A percentile compares a stretch with the other conserved stretches of the same genome.
phyloP scores from a whole-genome alignment of 345 rosid genomes.

The Pugionium cornutum region DNA sequence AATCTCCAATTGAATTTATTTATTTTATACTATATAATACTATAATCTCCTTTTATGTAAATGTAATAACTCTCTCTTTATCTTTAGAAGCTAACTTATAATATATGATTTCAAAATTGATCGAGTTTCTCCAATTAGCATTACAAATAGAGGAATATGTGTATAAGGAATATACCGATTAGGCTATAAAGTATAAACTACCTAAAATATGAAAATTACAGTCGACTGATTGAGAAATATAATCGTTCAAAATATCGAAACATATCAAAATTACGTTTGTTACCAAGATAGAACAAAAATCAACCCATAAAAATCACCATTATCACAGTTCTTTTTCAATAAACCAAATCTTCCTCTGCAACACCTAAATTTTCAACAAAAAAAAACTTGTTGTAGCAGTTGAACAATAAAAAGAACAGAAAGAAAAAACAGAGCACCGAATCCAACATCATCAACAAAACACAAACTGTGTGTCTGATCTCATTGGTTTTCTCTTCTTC shows the following conservation, averaged over 20 bases:
- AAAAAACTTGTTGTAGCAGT: slow-evolving; percentile 52
- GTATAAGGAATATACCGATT: neutral
- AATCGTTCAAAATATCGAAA: neutral
- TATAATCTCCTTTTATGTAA: neutral
- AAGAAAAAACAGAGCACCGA: slow-evolving; percentile 42
- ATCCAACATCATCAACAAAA: slow-evolving; percentile 42
- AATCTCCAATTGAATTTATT: no score
- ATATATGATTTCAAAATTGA: neutral
- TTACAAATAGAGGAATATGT: slow-evolving; percentile 20
- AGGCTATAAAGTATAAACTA: slow-evolving; percentile 7
- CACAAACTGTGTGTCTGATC: slow-evolving; percentile 35
- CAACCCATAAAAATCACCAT: slow-evolving; percentile 7
- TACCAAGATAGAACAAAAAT: neutral
- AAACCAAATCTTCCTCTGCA: slow-evolving; percentile 26
- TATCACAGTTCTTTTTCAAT: neutral
- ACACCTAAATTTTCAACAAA: neutral
- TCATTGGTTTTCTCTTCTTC: slow-evolving; percentile 21
- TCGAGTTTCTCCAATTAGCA: slow-evolving; percentile 8
- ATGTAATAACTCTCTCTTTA: neutral
- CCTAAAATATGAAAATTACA: slow-evolving; percentile 20
- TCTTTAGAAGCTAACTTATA: slow-evolving; percentile 18
- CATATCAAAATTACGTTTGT: neutral
- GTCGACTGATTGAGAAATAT: slow-evolving; percentile 22
- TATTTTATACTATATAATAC: no score
- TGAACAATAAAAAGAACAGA: slow-evolving; percentile 47